These are phyloP conservation scores for Suhomyces terraborum DNA, from an alignment of 1,139 yeast genomes.

Conservation along the genomic window DNA sequence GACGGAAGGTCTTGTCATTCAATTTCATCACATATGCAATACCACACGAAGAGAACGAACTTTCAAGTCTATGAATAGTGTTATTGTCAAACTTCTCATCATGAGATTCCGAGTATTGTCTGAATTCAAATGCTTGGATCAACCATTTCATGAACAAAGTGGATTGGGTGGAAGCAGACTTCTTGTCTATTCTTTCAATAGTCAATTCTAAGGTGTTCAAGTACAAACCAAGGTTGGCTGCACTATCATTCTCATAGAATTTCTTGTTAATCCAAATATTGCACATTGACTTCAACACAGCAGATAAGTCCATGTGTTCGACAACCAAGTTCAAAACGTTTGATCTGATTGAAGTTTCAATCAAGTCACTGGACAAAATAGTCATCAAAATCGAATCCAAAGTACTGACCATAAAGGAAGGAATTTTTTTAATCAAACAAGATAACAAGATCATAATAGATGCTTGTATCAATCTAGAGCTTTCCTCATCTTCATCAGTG, in stretches of 20 bases:
- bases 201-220: slow-evolving; percentile 65
- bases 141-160: slow-evolving; percentile 71
- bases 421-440: slow-evolving; percentile 77
- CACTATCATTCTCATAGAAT: slow-evolving; percentile 39
- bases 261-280: slow-evolving; percentile 55
- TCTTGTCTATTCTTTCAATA: slow-evolving; percentile 69
- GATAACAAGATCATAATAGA: slow-evolving; percentile 74
- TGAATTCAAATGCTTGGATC: slow-evolving; percentile 69
- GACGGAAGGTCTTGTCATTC: slow-evolving; percentile 92
- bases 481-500: slow-evolving; percentile 28
- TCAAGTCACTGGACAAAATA: slow-evolving; percentile 57
- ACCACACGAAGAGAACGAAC: slow-evolving; percentile 72
- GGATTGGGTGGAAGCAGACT: slow-evolving; percentile 70
- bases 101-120: slow-evolving; percentile 44
- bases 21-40: slow-evolving; percentile 81
- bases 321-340: slow-evolving; percentile 66
- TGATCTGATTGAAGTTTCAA: slow-evolving; percentile 61
- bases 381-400: slow-evolving; percentile 61
- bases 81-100: slow-evolving; percentile 59
- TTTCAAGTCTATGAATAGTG: slow-evolving; percentile 78
- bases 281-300: slow-evolving; percentile 62
- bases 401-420: slow-evolving; percentile 78
- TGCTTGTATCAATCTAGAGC: slow-evolving; percentile 51
- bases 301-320: slow-evolving; percentile 66
- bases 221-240: slow-evolving; percentile 69